A percentile compares a stretch with the other conserved stretches of the same genome.
Evolutionary conservation across 2,329 filamentous ascomycete genomes (phyloP).

Genomic region (Cercospora sojina): DNA sequence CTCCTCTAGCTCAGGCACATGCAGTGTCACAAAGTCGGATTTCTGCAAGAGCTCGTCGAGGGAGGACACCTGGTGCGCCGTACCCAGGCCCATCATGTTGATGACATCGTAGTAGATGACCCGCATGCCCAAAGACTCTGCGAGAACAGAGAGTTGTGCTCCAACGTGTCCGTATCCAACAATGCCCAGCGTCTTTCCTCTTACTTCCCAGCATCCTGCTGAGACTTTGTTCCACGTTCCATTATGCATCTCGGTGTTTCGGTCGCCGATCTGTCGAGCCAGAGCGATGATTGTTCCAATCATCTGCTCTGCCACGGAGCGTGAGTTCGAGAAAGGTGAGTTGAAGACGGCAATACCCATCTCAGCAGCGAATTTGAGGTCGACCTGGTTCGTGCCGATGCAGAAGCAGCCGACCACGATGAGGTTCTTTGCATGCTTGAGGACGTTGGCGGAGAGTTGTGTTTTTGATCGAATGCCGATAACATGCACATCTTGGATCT

Average conservation of each 20-base stretch:
- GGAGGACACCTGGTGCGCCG: constrained; percentile 75
- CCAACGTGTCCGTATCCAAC: constrained; percentile 98
- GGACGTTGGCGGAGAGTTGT: constrained; percentile 80
- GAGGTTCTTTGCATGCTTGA: constrained; percentile 87
- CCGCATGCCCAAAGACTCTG: constrained; percentile 96
- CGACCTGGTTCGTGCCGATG: constrained; percentile 95
- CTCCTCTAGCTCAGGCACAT: constrained; percentile 90
- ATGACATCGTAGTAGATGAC: constrained; percentile 97
- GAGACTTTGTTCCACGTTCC: constrained; percentile 99
- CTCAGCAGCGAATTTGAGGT: constrained; percentile 76
- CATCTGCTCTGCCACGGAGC: constrained; percentile 93
- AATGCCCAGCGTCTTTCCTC: constrained; percentile 95
- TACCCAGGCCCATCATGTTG: constrained; percentile 92
- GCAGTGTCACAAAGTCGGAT: constrained; percentile 89
- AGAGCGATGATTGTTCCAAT: constrained; percentile 91
- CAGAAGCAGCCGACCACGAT: constrained; percentile 98
- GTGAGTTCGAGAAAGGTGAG: constrained; percentile 96
- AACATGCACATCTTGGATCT: constrained; percentile 96
- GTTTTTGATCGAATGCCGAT: constrained; percentile 98
- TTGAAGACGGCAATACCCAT: constrained; percentile 97
- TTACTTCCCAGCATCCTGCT: constrained; percentile 94
- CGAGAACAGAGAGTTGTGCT: constrained; percentile 89
- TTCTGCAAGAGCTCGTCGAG: constrained; percentile 73
- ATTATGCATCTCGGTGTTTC: constrained; percentile 88
- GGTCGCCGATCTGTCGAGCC: constrained; percentile 87